Evolutionary conservation across 768 basidiomycete genomes (phyloP).

Genomic region (Tephrocybe sp.): DNA sequence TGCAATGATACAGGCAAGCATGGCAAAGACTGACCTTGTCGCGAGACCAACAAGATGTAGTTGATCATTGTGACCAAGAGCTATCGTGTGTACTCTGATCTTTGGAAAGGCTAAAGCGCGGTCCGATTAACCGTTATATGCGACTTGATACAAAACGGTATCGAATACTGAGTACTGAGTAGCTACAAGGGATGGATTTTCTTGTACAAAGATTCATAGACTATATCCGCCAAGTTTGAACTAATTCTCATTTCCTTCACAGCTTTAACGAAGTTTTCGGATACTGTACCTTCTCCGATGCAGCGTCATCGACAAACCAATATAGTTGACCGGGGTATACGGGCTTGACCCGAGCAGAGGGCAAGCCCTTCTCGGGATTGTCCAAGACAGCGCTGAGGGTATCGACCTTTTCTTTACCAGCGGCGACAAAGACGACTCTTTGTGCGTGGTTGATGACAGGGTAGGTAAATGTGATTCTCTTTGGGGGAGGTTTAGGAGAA

Average conservation of each 20-base stretch:
- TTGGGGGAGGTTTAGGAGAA: slow-evolving; percentile 90
- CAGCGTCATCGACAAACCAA: slow-evolving; percentile 94
- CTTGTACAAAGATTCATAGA: slow-evolving; percentile 1
- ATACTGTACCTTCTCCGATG: slow-evolving; percentile 63
- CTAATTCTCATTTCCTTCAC: too few relatives aligned
- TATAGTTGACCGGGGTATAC: slow-evolving; percentile 80
- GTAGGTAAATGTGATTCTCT: slow-evolving; percentile 89
- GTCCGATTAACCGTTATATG: neutral
- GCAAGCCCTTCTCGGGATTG: slow-evolving; percentile 74
- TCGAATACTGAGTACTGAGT: too few relatives aligned
- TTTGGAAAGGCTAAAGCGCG: too few relatives aligned
- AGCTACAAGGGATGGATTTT: too few relatives aligned
- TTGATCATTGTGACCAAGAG: too few relatives aligned
- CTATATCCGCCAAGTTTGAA: too few relatives aligned
- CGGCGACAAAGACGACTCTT: slow-evolving; percentile 86
- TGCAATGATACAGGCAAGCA: slow-evolving; percentile 1
- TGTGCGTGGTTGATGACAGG: slow-evolving; percentile 90
- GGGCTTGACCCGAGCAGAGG: slow-evolving; percentile 80
- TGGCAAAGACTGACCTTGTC: slow-evolving; percentile 65
- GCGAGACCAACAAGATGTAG: slow-evolving; percentile 91
- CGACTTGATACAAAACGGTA: too few relatives aligned
- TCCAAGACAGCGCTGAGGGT: slow-evolving; percentile 76
- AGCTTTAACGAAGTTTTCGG: slow-evolving; percentile 58
- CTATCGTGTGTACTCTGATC: too few relatives aligned
- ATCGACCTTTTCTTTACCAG: slow-evolving; percentile 81